These are phyloP conservation scores for Agastache rugosa DNA, from an alignment of 257 asterid species.

Conservation along the genomic window DNA sequence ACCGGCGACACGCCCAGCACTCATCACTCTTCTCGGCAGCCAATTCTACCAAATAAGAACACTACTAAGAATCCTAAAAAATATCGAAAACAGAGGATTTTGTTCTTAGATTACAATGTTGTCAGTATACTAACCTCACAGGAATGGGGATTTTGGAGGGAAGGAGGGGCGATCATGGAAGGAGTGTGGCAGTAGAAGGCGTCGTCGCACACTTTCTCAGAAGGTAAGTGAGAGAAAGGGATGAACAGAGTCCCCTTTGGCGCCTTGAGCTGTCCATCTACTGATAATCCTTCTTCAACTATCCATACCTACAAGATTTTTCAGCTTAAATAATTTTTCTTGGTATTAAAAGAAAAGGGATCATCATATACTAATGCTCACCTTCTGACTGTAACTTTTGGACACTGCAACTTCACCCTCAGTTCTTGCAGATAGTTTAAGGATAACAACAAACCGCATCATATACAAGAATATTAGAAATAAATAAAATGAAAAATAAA, in stretches of 20 bases:
- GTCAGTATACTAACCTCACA: conserved; percentile 59
- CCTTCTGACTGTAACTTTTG: conserved; percentile 48
- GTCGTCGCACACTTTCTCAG: conserved; percentile 56
- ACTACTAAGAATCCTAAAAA: not conserved
- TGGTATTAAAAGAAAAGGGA: too few relatives aligned
- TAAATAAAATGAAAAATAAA: too few relatives aligned
- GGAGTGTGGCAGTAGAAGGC: conserved; percentile 67
- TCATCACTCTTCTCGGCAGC: conserved; percentile 76
- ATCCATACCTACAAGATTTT: conserved; percentile 60
- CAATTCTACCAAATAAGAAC: conserved; percentile 51
- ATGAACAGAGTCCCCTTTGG: conserved; percentile 69
- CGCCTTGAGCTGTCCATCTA: conserved; percentile 67
- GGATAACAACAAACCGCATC: too few relatives aligned
- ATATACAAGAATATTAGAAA: too few relatives aligned
- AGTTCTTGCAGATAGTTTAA: conserved; percentile 35
- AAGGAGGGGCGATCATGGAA: conserved; percentile 69
- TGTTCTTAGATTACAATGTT: not conserved
- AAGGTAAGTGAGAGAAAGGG: conserved; percentile 73
- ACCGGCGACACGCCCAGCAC: conserved; percentile 81
- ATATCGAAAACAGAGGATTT: not conserved
- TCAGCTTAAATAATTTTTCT: too few relatives aligned
- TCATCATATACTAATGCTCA: conserved; percentile 4
- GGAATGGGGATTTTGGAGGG: conserved; percentile 72
- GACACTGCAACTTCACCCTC: conserved; percentile 38
- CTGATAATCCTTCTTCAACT: conserved; percentile 70